These are phyloP conservation scores for Solanum etuberosum DNA, from an alignment of 257 asterid genomes.

Conservation along the genomic window DNA sequence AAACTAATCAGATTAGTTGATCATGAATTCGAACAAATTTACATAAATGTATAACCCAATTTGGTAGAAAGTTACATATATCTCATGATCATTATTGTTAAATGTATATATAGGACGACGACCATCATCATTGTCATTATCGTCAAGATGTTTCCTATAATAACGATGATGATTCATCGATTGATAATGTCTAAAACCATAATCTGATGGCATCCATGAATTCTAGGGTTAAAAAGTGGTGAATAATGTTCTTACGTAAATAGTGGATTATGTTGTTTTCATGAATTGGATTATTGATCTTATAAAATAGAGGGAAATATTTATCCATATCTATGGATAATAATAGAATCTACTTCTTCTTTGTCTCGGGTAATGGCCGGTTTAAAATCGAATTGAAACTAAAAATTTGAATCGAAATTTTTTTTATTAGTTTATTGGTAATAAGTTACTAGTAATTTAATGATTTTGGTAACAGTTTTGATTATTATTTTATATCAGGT, in stretches of 20 bases:
- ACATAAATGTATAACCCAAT: no score
- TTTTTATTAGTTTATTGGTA: no score
- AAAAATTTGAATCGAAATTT: no score
- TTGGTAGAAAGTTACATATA: background rate
- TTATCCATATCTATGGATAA: background rate
- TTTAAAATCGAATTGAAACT: no score
- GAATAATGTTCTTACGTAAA: background rate
- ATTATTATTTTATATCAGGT: no score
- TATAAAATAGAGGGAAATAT: background rate
- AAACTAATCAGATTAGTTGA: no score
- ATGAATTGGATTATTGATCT: background rate
- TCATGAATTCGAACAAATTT: no score
- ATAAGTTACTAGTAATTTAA: no score
- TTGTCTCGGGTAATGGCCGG: background rate
- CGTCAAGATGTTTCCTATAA: background rate
- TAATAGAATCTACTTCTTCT: background rate
- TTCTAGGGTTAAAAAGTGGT: background rate
- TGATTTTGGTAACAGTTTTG: no score
- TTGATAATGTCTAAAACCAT: background rate
- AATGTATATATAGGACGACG: slow-evolving; percentile 1
- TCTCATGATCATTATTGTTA: background rate
- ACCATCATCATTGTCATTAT: background rate
- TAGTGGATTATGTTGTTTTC: background rate
- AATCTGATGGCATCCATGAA: background rate
- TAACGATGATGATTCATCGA: no score